These are phyloP conservation scores for Wallacemonas rigidus DNA, from an alignment of 208 protist genomes.

Conservation along the genomic window DNA sequence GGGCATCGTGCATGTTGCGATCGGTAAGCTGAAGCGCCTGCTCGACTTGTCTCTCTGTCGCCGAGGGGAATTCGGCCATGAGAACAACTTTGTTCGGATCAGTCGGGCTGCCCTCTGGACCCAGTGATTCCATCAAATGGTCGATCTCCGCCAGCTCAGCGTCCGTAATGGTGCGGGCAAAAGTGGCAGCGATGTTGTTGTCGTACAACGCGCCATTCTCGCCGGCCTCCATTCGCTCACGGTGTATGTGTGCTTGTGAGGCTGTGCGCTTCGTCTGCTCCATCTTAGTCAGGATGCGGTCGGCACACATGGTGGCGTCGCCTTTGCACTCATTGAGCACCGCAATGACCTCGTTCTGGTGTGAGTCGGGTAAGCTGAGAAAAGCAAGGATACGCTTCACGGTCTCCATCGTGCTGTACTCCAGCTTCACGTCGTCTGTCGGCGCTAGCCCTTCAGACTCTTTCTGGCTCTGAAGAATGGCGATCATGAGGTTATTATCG, in stretches of 20 bases:
- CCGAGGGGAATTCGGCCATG: slow-evolving; percentile 43
- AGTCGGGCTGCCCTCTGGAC: slow-evolving; percentile 10
- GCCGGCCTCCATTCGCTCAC: slow-evolving; percentile 9
- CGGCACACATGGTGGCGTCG: slow-evolving; percentile 53
- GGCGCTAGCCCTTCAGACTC: slow-evolving; percentile 28
- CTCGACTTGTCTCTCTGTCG: slow-evolving; percentile 28
- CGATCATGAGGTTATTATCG: slow-evolving; percentile 58
- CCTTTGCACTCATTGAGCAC: slow-evolving; percentile 69
- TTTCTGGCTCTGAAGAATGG: slow-evolving; percentile 56
- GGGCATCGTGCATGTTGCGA: slow-evolving; percentile 34
- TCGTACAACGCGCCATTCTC: not conserved
- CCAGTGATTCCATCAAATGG: slow-evolving; percentile 26
- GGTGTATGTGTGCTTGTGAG: not conserved
- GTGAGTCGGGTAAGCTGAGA: slow-evolving; percentile 43
- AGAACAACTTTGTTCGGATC: slow-evolving; percentile 28
- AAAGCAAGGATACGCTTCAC: slow-evolving; percentile 60
- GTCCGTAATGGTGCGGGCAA: slow-evolving; percentile 29
- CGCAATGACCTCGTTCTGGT: slow-evolving; percentile 56
- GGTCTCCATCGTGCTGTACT: slow-evolving; percentile 59
- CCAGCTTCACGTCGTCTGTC: slow-evolving; percentile 29
- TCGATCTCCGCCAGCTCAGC: slow-evolving; percentile 34
- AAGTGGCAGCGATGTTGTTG: slow-evolving; percentile 18
- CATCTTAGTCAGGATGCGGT: slow-evolving; percentile 32
- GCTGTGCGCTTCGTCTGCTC: slow-evolving; percentile 28
- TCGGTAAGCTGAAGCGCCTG: slow-evolving; percentile 48